Base-by-base conservation (phyloP, 2,329 filamentous ascomycete species). In the Calcarisporium arbuscula region DNA sequence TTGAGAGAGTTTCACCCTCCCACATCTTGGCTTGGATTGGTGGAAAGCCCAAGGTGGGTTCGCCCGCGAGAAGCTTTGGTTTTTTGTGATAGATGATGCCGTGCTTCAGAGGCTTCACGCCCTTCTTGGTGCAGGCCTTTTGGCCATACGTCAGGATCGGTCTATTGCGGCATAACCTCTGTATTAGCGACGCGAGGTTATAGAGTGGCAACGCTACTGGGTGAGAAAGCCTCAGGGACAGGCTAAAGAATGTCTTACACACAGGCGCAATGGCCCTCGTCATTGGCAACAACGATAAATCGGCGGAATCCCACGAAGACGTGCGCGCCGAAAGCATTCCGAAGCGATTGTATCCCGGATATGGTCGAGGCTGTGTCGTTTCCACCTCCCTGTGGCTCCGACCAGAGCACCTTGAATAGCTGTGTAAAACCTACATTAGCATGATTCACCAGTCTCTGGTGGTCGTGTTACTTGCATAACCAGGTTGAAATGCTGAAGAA, bases 321-420 rank as follows among this genome's bases (percentile, higher is more conserved):
- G 11, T 52, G 54, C 8, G 58, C 57, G 11, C 55, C 52, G 28
- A 54, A 54, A 20, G 51, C 50, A 20, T 60, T 59, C 30, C 53
- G 54, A 16, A 56, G 54, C 19, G 52, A 57, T 5, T 55, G 48
- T 26, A 47, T 53, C 17, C 51, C 58, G 7, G 55, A 60, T 6
- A 62, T 49, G 9, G 52, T 56, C 1, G 50, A 44, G 4, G 53
- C 36, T 25, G 44, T 46, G 9, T 57, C 55, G 11, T 54, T 53
- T 15, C 49, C 42, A 33, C 51, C 44, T 8, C 70, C 71, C 18
- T 56, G 53, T 0, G 72, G 72, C 30, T 77, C 71, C 8, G 65
- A 62, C 72, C 72, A 77, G 14, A 68, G 50, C 3, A 73, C 61
- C 45, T 75, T 77, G 53, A 76, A 72, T 14, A 77, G 66, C 70